These are phyloP conservation scores for Spathaspora boniae DNA, from an alignment of 805 yeast species.

Conservation along the genomic window DNA sequence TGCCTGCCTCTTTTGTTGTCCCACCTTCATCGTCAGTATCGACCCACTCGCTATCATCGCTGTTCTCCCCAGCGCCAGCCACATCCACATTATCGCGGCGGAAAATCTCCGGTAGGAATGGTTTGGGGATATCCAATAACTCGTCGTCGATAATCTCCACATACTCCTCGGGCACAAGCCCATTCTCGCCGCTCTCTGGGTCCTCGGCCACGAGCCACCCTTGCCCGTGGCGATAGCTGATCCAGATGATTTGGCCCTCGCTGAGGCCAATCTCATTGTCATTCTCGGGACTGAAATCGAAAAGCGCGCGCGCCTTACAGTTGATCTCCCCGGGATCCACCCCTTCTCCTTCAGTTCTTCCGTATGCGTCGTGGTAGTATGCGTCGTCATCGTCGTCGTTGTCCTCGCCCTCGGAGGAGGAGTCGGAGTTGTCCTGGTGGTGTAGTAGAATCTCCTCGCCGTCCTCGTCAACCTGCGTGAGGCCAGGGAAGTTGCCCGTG, in stretches of 20 bases:
- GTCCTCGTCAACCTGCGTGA: slow-evolving; percentile 2
- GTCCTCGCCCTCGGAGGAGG: slow-evolving; percentile 1
- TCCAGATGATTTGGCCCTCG: slow-evolving; percentile 83
- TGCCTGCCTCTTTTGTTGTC: slow-evolving; percentile 2
- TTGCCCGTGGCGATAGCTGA: slow-evolving; percentile 90
- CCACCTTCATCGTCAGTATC: slow-evolving; percentile 15
- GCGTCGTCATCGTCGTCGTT: slow-evolving; percentile 4
- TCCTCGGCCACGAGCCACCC: slow-evolving; percentile 97
- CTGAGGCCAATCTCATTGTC: slow-evolving; percentile 79
- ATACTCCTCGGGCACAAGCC: slow-evolving; percentile 93
- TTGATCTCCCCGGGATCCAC: slow-evolving; percentile 33
- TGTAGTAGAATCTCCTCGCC: slow-evolving; percentile 1
- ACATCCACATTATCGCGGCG: slow-evolving; percentile 11
- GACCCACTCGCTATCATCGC: slow-evolving; percentile 13
- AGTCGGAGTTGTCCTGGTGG: neutral
- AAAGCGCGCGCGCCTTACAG: slow-evolving; percentile 75
- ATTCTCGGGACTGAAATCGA: slow-evolving; percentile 89
- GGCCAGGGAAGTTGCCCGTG: slow-evolving; percentile 42
- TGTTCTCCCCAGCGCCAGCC: neutral
- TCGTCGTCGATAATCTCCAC: slow-evolving; percentile 49
- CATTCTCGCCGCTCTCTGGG: slow-evolving; percentile 72
- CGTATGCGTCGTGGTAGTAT: slow-evolving; percentile 7
- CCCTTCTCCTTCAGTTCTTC: slow-evolving; percentile 9
- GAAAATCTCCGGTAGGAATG: slow-evolving; percentile 42
- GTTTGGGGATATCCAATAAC: slow-evolving; percentile 38